Evolutionary conservation across 2,329 filamentous ascomycete species (phyloP).

Genomic region (Xylaria multiplex): DNA sequence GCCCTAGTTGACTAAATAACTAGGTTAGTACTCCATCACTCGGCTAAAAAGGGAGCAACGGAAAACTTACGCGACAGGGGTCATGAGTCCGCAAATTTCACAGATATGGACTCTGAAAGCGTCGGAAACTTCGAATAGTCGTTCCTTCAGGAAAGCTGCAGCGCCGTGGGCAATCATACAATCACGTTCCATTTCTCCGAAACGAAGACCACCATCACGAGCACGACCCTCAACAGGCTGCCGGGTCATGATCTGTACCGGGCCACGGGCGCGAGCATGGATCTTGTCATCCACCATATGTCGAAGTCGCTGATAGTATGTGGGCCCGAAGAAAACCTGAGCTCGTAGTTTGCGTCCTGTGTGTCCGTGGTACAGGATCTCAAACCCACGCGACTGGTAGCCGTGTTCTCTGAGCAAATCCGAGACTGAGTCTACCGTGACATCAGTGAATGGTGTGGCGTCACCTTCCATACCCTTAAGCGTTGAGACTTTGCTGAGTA

Average conservation of each 20-base stretch:
- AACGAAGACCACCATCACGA: conserved; percentile 95
- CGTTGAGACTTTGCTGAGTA: conserved; percentile 94
- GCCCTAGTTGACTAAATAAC: conserved; percentile 80
- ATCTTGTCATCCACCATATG: conserved; percentile 99
- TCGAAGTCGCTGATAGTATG: conserved; percentile 97
- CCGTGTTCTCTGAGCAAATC: conserved; percentile 86
- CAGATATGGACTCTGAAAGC: conserved; percentile 98
- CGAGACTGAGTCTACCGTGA: conserved; percentile 94
- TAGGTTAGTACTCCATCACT: neutral
- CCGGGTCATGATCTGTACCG: conserved; percentile 94
- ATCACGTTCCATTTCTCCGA: conserved; percentile 99
- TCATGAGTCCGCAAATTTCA: conserved; percentile 99
- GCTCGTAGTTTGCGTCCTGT: conserved; percentile 92
- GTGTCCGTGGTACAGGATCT: conserved; percentile 99
- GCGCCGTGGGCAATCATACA: conserved; percentile 99
- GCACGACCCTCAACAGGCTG: conserved; percentile 99
- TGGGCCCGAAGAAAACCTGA: conserved; percentile 96
- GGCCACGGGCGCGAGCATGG: conserved; percentile 95
- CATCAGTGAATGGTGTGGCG: conserved; percentile 96
- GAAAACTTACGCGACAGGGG: conserved; percentile 89
- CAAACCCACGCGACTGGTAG: conserved; percentile 96
- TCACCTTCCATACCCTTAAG: conserved; percentile 96
- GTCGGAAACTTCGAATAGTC: conserved; percentile 96
- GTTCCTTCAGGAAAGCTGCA: conserved; percentile 95
- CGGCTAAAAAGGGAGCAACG: neutral